Evolutionary conservation across 306 rosid species (phyloP), one percentile per base, ranked within the genome.

Genomic region (Astragalus membranaceus): DNA sequence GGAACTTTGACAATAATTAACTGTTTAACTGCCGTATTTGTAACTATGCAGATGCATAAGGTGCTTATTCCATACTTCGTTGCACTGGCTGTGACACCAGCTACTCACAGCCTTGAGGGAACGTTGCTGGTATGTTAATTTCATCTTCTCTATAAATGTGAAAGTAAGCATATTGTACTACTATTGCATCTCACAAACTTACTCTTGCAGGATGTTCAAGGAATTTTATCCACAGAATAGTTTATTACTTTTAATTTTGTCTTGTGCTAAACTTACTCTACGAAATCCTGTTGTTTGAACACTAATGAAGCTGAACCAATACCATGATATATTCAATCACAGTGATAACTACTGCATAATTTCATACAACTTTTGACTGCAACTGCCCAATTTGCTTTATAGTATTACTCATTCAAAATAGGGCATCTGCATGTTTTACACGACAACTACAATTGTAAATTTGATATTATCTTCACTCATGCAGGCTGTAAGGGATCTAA

Each of bases 401-500:
- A 7, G 48, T 32, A 44, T 48, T 63, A 10, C 41, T 64, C 32
- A 17, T 47, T 67, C 8, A 64, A 29, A 35, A 37, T 13, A 30
- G 42, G 15, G 36, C 44, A 59, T 29, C 32, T 20, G 12, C 57
- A 26, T 36, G 37, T 46, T 57, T 73, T 37, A 36, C 13, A 47
- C 15, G 44, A 39, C 14, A 56, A 33, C 46, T 26, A 20, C 50
- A 41, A 64, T 36, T 69, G 41, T 51, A 68, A 41, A 26, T 64
- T 52, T 1, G 14, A 32, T 44, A 37, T 60, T 60, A 56, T 77
- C 50, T 42, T 74, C 69, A 14, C 63, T 57, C 55, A 55, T 69
- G 74, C 89, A 88, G 98, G 98, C 98, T 67, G 97, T 97, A 61
- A 87, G 98, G 54, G 98, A 93, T 75, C 92, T 90, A 44, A 84